Evolutionary conservation across 495 filamentous ascomycete genomes (phyloP), one percentile per base, ranked within the genome.

Genomic region (Chlorociboria aeruginascens): DNA sequence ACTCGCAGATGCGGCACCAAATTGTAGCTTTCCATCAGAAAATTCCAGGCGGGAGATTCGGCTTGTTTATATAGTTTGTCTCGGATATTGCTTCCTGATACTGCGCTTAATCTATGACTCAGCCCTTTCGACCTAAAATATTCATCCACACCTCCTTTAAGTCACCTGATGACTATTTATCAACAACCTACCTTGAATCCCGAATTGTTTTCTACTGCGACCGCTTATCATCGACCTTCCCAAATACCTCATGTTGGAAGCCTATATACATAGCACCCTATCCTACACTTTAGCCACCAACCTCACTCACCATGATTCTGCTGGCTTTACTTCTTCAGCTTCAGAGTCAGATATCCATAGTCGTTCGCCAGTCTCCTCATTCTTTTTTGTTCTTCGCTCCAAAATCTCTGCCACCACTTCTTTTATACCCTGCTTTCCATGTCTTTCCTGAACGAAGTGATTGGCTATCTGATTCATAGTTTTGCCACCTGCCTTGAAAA

Each of bases 351-450:
- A 16, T 32, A 48, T 49, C 72, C 71, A 76, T 40, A 58, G 43
- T n/a, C 60, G 60, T 42, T 60, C 55, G 8, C 62, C 65, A 13
- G 20, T 25, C 20, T 25, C 20, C 20, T 61, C 57, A 13, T 41
- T 30, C 3, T 37, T 53, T 12, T 40, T 59, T 9, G 71, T 76
- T 52, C 70, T 78, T 49, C 80, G 66, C 6, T 43, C 39, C 46
- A 82, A 28, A 20, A 83, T 69, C 56, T 84, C 80, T 32, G 61
- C 43, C 8, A 84, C 77, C 43, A 78, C 69, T 56, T 70, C 63
- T 52, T 55, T 62, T 28, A 82, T 73, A 36, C 80, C 80, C 46
- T 72, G 66, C 64, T 78, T 77, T 25, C 69, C 66, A 2, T 58
- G 53, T 36, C 55, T 61, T 48, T 50, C 52, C 9, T 52, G 53